These are phyloP conservation scores for Daldinia vernicosa DNA, from an alignment of 495 filamentous ascomycete species.

Conservation along the genomic window DNA sequence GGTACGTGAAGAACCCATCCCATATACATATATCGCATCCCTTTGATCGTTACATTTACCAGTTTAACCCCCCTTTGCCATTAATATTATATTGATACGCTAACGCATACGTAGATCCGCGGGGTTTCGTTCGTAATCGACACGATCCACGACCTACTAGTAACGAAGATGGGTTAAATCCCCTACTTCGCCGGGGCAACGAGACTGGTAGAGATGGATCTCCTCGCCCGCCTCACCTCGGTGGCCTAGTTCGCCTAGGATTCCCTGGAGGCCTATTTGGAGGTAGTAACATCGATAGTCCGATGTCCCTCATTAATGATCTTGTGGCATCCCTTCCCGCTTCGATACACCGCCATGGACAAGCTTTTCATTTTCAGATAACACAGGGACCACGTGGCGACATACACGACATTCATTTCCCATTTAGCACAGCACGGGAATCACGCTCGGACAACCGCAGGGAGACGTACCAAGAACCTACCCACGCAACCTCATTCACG, in stretches of 20 bases:
- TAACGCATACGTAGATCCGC: constrained; percentile 44
- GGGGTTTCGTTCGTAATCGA: constrained; percentile 52
- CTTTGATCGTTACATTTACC: constrained; percentile 7
- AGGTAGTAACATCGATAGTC: constrained; percentile 42
- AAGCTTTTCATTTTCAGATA: constrained; percentile 55
- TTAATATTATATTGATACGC: constrained; percentile 3
- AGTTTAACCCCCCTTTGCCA: not conserved
- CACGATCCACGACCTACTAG: constrained; percentile 40
- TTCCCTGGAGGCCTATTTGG: constrained; percentile 46
- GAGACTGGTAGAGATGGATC: constrained; percentile 49
- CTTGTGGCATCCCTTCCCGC: constrained; percentile 46
- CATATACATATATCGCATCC: constrained; percentile 20
- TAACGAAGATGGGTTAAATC: constrained; percentile 83
- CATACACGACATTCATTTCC: constrained; percentile 50
- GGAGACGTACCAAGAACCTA: constrained; percentile 56
- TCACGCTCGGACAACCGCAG: constrained; percentile 52
- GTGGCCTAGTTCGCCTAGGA: constrained; percentile 50
- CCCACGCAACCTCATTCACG: constrained; percentile 73
- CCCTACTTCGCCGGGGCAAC: constrained; percentile 65
- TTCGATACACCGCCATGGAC: constrained; percentile 46
- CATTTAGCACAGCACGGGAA: constrained; percentile 48
- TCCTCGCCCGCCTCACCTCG: constrained; percentile 42
- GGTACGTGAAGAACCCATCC: constrained; percentile 5
- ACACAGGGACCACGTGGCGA: constrained; percentile 51
- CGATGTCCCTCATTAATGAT: constrained; percentile 56